Evolutionary conservation across 805 yeast species (phyloP).

Genomic region (Komagataella kurtzmanii): DNA sequence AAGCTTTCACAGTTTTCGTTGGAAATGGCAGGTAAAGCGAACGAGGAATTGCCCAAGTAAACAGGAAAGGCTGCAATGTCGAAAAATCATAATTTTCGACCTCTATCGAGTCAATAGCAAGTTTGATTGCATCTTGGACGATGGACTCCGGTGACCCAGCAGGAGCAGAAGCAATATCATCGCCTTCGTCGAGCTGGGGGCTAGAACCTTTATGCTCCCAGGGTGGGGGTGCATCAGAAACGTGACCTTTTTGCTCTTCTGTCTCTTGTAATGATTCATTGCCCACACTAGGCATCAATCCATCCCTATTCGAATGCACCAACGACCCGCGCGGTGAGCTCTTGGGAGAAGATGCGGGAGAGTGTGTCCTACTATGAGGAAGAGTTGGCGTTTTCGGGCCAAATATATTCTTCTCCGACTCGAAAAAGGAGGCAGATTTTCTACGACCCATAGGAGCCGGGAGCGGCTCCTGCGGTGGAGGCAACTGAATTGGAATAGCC

Average conservation of each 20-base stretch:
- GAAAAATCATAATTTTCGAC: background rate
- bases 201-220: background rate
- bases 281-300: background rate
- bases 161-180: slow-evolving; percentile 2
- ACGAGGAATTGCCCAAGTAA: slow-evolving; percentile 34
- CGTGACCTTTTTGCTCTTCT: background rate
- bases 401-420: background rate
- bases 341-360: background rate
- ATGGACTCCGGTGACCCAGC: slow-evolving; percentile 1
- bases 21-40: slow-evolving; percentile 56
- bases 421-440: background rate
- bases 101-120: background rate
- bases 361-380: background rate
- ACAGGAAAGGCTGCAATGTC: background rate
- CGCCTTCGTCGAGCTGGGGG: background rate
- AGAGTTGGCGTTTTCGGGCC: background rate
- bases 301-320: background rate
- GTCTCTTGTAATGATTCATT: background rate
- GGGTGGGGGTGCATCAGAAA: background rate
- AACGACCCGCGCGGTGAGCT: background rate
- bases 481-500: background rate
- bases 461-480: background rate
- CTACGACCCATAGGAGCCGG: background rate
- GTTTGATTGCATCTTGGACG: slow-evolving; percentile 3
- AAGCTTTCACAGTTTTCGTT: slow-evolving; percentile 46